Conservation (phyloP, 345 rosid species). For the Heritiera littoralis region DNA sequence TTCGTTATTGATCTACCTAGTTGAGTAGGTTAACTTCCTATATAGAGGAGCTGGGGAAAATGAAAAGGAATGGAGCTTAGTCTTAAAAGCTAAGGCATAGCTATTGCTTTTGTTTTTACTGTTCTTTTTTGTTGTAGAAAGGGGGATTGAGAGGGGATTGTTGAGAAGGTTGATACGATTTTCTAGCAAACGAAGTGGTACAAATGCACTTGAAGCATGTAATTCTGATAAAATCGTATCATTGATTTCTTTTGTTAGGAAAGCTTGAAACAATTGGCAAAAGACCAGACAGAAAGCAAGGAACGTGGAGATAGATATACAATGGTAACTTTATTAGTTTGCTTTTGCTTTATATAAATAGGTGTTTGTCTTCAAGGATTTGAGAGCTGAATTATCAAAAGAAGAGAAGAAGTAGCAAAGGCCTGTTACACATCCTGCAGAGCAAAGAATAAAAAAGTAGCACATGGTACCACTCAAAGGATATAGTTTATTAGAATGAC, state of each 20-base stretch:
- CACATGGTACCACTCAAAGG: slow-evolving; percentile 35
- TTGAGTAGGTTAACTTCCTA: background rate
- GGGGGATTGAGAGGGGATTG: background rate
- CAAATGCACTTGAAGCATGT: background rate
- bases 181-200: background rate
- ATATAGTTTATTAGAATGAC: no score
- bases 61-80: background rate
- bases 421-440: slow-evolving; percentile 27
- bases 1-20: background rate
- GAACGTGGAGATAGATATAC: no score
- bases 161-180: background rate
- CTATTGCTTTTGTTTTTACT: background rate
- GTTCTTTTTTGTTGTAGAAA: background rate
- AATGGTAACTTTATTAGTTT: slow-evolving; percentile 41
- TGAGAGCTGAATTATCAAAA: slow-evolving; percentile 31
- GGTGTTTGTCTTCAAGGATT: slow-evolving; percentile 33
- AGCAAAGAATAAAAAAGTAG: slow-evolving; percentile 33
- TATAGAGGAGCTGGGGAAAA: background rate
- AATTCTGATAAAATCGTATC: background rate
- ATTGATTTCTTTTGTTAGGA: background rate
- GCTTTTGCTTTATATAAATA: slow-evolving; percentile 35
- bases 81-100: background rate
- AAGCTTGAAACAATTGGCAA: background rate
- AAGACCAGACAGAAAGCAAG: no score
- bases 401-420: slow-evolving; percentile 29